Evolutionary conservation across 305 asterid genomes (phyloP).

Genomic region (Fraxinus platypoda): DNA sequence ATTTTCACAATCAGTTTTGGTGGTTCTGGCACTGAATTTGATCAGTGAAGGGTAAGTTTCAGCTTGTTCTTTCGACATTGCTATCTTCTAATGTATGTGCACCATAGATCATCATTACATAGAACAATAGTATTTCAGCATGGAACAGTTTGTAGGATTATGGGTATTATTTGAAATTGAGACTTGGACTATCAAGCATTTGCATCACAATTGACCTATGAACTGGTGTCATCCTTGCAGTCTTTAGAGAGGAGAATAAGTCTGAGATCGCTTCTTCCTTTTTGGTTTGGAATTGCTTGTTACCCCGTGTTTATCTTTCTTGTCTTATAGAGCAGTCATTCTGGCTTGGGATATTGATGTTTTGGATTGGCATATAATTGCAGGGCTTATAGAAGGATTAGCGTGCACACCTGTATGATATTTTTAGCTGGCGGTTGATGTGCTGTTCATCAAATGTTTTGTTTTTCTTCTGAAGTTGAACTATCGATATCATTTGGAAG

Average conservation of each 20-base stretch:
- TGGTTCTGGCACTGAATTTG: constrained; percentile 80
- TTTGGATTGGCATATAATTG: constrained; percentile 98
- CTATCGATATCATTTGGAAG: constrained; percentile 70
- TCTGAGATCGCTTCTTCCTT: constrained; percentile 30
- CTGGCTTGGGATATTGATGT: constrained; percentile 77
- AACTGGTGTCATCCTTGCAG: constrained; percentile 20
- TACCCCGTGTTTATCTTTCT: constrained; percentile 24
- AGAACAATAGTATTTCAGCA: constrained; percentile 15
- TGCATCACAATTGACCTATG: constrained; percentile 18
- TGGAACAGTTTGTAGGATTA: constrained; percentile 8
- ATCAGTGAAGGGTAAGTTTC: constrained; percentile 93
- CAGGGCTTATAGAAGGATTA: constrained; percentile 99
- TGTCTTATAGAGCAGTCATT: constrained; percentile 33
- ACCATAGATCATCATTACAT: constrained; percentile 5
- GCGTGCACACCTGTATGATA: constrained; percentile 92
- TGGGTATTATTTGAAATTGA: too few relatives aligned
- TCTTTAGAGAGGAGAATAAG: constrained; percentile 32
- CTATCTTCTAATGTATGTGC: constrained; percentile 10
- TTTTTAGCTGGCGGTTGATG: constrained; percentile 99
- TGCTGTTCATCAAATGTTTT: constrained; percentile 96
- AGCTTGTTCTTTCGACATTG: constrained; percentile 17
- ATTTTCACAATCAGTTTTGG: constrained; percentile 66
- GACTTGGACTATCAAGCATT: constrained; percentile 15
- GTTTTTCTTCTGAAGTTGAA: constrained; percentile 93
- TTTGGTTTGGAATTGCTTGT: constrained; percentile 34